Conservation (phyloP, 805 yeast genomes). For the Yarrowia divulgata region DNA sequence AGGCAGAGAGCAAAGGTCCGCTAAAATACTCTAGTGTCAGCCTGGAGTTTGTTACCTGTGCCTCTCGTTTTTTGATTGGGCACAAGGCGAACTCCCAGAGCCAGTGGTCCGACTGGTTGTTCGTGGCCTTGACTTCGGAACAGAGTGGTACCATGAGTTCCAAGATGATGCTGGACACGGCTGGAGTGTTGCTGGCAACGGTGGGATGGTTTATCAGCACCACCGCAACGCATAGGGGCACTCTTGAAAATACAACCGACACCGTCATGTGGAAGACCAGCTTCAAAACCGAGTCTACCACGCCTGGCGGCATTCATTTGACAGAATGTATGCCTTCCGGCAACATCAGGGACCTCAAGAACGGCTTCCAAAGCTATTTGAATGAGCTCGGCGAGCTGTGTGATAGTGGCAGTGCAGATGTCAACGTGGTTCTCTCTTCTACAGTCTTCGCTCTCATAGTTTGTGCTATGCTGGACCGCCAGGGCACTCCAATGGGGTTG, state of each 20-base stretch:
- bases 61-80: not conserved
- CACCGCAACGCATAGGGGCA: not conserved
- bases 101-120: conserved; percentile 1
- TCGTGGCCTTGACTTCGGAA: not conserved
- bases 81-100: not conserved
- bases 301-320: not conserved
- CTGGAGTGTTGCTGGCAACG: not conserved
- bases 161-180: not conserved
- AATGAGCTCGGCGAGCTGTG: not conserved
- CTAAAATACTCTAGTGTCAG: not conserved
- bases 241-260: not conserved
- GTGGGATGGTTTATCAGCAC: not conserved
- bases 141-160: not conserved
- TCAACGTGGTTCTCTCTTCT: not conserved
- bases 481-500: conserved; percentile 1
- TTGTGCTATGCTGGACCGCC: conserved; percentile 10
- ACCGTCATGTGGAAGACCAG: conserved; percentile 10
- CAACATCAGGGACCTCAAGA: not conserved
- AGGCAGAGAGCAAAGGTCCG: conserved; percentile 1
- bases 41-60: conserved; percentile 1
- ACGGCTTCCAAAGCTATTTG: not conserved
- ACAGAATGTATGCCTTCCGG: not conserved
- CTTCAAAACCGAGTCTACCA: not conserved
- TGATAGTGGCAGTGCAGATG: not conserved
- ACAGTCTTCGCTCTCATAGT: not conserved